Percentiles rank a stretch among this genome's conserved stretches.
phyloP scores from a whole-genome alignment of 2,329 filamentous ascomycete genomes.

The Trichoderma simmonsii region DNA sequence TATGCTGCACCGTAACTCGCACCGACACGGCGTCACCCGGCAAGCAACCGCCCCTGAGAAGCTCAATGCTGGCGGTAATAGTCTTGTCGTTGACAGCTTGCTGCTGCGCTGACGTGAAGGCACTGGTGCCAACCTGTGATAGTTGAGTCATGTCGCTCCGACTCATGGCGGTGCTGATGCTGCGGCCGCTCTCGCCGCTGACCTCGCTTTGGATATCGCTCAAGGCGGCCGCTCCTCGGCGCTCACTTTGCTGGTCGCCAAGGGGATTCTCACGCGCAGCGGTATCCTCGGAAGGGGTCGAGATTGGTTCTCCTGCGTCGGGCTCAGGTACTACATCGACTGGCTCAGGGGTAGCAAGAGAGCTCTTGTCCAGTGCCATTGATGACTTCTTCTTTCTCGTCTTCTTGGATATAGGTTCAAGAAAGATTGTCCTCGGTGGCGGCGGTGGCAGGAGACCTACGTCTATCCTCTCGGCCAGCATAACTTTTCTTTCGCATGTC shows the following conservation, averaged over 20 bases:
- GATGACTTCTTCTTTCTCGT: constrained; percentile 59
- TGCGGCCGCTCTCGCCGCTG: constrained; percentile 67
- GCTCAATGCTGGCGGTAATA: constrained; percentile 81
- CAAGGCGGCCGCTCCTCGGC: constrained; percentile 42
- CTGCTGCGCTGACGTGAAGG: constrained; percentile 36
- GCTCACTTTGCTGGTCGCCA: constrained; percentile 31
- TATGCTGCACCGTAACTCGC: constrained; percentile 79
- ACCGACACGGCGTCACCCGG: constrained; percentile 81
- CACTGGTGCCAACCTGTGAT: constrained; percentile 30
- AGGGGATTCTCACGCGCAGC: constrained; percentile 34
- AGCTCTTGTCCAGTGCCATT: constrained; percentile 40
- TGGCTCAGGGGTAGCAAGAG: constrained; percentile 42
- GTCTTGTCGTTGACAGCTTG: constrained; percentile 63
- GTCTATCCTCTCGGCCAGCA: constrained; percentile 78
- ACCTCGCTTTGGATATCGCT: constrained; percentile 64
- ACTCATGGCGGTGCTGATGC: constrained; percentile 62
- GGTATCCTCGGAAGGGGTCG: not conserved
- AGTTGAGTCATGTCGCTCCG: constrained; percentile 43
- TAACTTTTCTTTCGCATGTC: constrained; percentile 77
- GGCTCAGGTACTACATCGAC: constrained; percentile 36
- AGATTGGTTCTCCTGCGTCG: constrained; percentile 36
- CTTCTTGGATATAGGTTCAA: constrained; percentile 79
- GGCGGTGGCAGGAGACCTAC: constrained; percentile 72
- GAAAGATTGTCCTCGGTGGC: constrained; percentile 75
- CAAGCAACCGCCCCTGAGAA: constrained; percentile 78